Conservation (phyloP, 805 yeast species). For the Lipomyces orientalis region DNA sequence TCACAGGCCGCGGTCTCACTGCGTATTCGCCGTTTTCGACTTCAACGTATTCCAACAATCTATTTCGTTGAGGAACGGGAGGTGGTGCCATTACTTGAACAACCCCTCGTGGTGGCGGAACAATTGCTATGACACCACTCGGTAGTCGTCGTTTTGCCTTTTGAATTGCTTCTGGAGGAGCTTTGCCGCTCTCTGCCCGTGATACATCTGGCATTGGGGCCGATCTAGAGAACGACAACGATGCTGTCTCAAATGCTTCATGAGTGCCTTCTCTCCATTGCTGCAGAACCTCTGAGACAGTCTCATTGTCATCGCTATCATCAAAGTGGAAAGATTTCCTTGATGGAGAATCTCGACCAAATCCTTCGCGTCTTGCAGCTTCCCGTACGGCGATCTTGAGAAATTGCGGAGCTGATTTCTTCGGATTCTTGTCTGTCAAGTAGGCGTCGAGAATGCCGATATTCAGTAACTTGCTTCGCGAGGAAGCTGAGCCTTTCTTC, state of each 20-base stretch:
- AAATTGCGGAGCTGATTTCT: slow-evolving; percentile 24
- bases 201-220: neutral
- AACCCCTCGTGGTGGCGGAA: slow-evolving; percentile 22
- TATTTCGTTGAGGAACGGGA: slow-evolving; percentile 10
- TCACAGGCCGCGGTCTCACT: slow-evolving; percentile 8
- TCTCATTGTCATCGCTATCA: slow-evolving; percentile 31
- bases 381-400: slow-evolving; percentile 33
- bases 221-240: slow-evolving; percentile 10
- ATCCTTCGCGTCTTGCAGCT: slow-evolving; percentile 19
- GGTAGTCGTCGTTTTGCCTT: slow-evolving; percentile 17
- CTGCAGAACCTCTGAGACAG: slow-evolving; percentile 26
- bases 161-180: slow-evolving; percentile 1
- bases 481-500: neutral
- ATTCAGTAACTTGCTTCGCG: slow-evolving; percentile 1
- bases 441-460: slow-evolving; percentile 36
- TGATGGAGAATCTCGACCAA: slow-evolving; percentile 30
- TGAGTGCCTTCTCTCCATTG: slow-evolving; percentile 37
- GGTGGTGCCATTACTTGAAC: slow-evolving; percentile 22
- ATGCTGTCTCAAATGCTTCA: slow-evolving; percentile 33
- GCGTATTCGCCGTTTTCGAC: slow-evolving; percentile 31
- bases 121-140: slow-evolving; percentile 33
- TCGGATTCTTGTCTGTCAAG: slow-evolving; percentile 11
- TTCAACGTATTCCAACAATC: slow-evolving; percentile 14
- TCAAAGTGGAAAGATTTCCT: slow-evolving; percentile 31
- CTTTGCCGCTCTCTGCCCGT: neutral